Evolutionary conservation across 495 filamentous ascomycete genomes (phyloP).

Genomic region (Elaphomyces granulatus): DNA sequence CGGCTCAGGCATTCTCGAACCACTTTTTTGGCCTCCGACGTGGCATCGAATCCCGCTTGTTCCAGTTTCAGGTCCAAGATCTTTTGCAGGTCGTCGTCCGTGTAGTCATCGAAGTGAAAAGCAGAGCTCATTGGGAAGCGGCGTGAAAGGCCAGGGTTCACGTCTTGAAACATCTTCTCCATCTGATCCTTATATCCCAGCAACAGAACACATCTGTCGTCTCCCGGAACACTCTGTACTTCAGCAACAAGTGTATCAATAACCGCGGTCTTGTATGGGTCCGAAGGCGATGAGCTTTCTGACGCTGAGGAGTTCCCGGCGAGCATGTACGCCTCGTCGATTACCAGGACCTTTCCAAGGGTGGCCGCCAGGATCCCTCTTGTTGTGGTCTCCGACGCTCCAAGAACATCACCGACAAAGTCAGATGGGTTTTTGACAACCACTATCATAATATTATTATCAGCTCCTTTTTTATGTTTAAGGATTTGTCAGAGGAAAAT

Average conservation of each 20-base stretch:
- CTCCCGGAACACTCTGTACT: constrained; percentile 60
- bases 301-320: constrained; percentile 13
- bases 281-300: constrained; percentile 16
- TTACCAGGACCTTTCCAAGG: constrained; percentile 58
- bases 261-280: constrained; percentile 49
- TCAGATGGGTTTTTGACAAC: constrained; percentile 59
- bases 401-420: constrained; percentile 49
- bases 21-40: constrained; percentile 23
- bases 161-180: constrained; percentile 63
- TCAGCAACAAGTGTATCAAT: constrained; percentile 74
- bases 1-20: constrained; percentile 29
- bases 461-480: too few relatives aligned
- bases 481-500: too few relatives aligned
- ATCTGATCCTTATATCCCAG: constrained; percentile 70
- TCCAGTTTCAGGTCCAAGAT: constrained; percentile 47
- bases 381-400: constrained; percentile 54
- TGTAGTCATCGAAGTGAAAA: constrained; percentile 62
- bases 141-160: constrained; percentile 59
- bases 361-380: constrained; percentile 54
- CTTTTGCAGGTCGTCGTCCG: constrained; percentile 36
- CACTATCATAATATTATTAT: constrained; percentile 31
- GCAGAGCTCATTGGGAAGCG: constrained; percentile 51
- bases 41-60: constrained; percentile 28
- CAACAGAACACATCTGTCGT: constrained; percentile 64
- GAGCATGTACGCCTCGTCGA: constrained; percentile 60